A percentile compares a stretch with the other conserved stretches of the same genome.
phyloP scores from a whole-genome alignment of 306 rosid species.

The Cucurbita argyrosperma region DNA sequence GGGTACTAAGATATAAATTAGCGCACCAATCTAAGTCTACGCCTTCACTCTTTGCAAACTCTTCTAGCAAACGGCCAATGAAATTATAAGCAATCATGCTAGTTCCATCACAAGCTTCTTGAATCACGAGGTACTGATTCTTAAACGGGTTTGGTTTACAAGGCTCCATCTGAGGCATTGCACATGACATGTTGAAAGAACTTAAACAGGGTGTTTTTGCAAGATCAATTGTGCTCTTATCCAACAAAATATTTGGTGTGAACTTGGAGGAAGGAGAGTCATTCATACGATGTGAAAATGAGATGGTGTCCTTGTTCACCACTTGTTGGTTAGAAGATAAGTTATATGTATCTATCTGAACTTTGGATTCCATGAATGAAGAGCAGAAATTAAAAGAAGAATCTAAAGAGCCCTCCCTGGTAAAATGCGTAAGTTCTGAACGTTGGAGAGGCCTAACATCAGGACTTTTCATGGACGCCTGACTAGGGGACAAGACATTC shows the following conservation, averaged over 20 bases:
- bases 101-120: constrained; percentile 64
- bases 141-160: constrained; percentile 9
- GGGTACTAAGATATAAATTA: constrained; percentile 24
- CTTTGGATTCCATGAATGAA: neutral
- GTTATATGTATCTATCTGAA: neutral
- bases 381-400: neutral
- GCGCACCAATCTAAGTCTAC: constrained; percentile 20
- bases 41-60: constrained; percentile 34
- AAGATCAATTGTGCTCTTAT: neutral
- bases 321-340: neutral
- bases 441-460: constrained; percentile 7
- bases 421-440: constrained; percentile 7
- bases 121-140: constrained; percentile 51
- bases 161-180: constrained; percentile 4
- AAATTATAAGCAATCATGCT: constrained; percentile 55
- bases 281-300: neutral
- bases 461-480: neutral
- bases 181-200: constrained; percentile 9
- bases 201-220: neutral
- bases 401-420: neutral
- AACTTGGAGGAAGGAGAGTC: neutral
- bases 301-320: neutral
- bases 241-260: neutral
- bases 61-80: constrained; percentile 41
- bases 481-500: constrained; percentile 3